Conservation (phyloP, 192 early-diverging fungal genomes). For the Coemansia sp. region DNA sequence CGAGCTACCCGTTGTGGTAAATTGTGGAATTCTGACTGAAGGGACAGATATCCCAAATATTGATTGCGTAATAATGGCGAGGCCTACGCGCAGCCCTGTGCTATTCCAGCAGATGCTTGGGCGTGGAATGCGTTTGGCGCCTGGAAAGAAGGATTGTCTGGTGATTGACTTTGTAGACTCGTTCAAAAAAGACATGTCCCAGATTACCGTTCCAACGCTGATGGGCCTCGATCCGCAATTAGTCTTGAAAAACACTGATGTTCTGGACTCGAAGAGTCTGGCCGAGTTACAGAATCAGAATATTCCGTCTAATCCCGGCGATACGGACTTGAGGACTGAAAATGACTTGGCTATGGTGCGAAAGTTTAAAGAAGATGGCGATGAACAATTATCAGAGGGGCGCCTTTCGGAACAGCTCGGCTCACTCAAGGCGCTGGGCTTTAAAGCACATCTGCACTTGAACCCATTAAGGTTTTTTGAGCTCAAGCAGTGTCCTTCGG, state of each 20-base stretch:
- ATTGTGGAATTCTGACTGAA: conserved; percentile 84
- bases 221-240: conserved; percentile 70
- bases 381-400: background rate
- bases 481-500: background rate
- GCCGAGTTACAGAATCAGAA: conserved; percentile 3
- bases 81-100: conserved; percentile 80
- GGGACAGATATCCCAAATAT: conserved; percentile 86
- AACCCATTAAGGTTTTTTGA: conserved; percentile 37
- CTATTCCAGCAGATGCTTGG: conserved; percentile 97
- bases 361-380: conserved; percentile 2
- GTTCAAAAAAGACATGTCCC: conserved; percentile 46
- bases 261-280: conserved; percentile 5
- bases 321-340: background rate
- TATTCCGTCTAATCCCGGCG: background rate
- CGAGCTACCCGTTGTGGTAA: conserved; percentile 76
- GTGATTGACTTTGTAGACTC: conserved; percentile 85
- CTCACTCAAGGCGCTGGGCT: conserved; percentile 25
- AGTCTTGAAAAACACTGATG: conserved; percentile 51
- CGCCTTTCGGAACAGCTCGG: conserved; percentile 9
- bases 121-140: conserved; percentile 72
- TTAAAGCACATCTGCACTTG: conserved; percentile 22
- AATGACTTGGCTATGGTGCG: conserved; percentile 6
- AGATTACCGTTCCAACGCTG: conserved; percentile 75
- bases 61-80: conserved; percentile 83
- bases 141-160: conserved; percentile 73